Percentiles rank a stretch among this genome's conserved stretches.
Conservation (phyloP, 78 protist species). For the Anaeramoeba ignava region DNA sequence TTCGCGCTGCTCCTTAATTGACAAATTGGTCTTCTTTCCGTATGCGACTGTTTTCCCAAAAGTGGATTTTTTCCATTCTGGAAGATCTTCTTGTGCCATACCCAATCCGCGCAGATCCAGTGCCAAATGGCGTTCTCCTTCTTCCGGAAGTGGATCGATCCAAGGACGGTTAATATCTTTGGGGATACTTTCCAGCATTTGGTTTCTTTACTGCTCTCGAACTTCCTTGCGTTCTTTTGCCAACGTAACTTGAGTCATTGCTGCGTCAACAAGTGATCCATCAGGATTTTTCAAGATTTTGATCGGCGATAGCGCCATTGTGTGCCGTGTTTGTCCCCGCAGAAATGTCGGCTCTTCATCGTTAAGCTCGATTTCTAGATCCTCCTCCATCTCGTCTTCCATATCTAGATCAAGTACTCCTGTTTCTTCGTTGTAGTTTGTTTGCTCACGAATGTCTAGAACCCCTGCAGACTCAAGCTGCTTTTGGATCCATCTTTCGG, state of each 20-base stretch:
- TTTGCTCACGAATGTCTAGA: background rate
- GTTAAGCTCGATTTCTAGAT: constrained; percentile 73
- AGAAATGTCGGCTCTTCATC: constrained; percentile 82
- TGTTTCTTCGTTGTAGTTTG: background rate
- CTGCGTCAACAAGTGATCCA: constrained; percentile 85
- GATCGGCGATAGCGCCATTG: constrained; percentile 63
- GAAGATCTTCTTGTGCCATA: background rate
- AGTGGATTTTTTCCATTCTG: constrained; percentile 4
- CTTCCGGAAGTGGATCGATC: constrained; percentile 65
- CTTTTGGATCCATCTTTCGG: background rate
- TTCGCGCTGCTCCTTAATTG: constrained; percentile 70
- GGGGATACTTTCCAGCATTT: constrained; percentile 47
- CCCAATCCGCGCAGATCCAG: constrained; percentile 21
- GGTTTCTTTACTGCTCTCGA: constrained; percentile 46
- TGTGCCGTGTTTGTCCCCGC: constrained; percentile 33
- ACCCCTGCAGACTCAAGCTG: background rate
- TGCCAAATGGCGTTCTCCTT: constrained; percentile 58
- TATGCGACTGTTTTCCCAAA: constrained; percentile 14
- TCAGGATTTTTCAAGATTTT: constrained; percentile 82
- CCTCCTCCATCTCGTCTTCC: constrained; percentile 57
- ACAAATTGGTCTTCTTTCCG: constrained; percentile 24
- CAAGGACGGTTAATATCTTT: constrained; percentile 54
- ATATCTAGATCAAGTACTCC: background rate
- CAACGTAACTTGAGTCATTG: constrained; percentile 53
- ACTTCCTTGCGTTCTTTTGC: constrained; percentile 78